These are phyloP conservation scores for Pyrenula massariospora DNA, from an alignment of 495 filamentous ascomycete species.

Conservation along the genomic window DNA sequence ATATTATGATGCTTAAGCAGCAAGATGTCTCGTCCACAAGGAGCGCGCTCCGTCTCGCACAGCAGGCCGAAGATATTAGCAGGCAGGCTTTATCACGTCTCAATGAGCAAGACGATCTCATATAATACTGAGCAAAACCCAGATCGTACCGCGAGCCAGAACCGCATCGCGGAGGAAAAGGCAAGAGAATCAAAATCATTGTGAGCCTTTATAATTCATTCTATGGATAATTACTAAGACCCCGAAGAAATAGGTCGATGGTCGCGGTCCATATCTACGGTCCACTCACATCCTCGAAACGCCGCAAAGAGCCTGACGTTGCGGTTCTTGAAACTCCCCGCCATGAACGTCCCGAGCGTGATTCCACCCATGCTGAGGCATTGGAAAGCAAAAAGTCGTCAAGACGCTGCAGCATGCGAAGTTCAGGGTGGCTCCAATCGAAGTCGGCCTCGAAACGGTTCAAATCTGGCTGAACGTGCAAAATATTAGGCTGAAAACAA, in stretches of 20 bases:
- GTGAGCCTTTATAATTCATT: background rate
- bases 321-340: slow-evolving; percentile 50
- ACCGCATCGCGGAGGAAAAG: slow-evolving; percentile 61
- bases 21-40: slow-evolving; percentile 60
- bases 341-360: slow-evolving; percentile 51
- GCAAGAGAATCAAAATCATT: slow-evolving; percentile 49
- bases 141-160: slow-evolving; percentile 56
- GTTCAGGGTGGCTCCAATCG: background rate
- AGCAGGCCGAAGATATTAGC: slow-evolving; percentile 61
- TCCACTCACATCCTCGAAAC: slow-evolving; percentile 48
- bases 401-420: background rate
- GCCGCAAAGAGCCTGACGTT: slow-evolving; percentile 45
- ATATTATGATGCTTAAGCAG: slow-evolving; percentile 67
- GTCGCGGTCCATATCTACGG: slow-evolving; percentile 70
- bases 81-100: slow-evolving; percentile 56
- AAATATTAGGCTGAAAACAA: slow-evolving; percentile 65
- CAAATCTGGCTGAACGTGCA: slow-evolving; percentile 52
- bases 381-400: slow-evolving; percentile 25
- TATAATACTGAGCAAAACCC: slow-evolving; percentile 72
- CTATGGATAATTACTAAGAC: slow-evolving; percentile 22
- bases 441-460: slow-evolving; percentile 18
- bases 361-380: slow-evolving; percentile 53
- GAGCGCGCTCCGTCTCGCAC: slow-evolving; percentile 53
- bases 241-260: slow-evolving; percentile 60
- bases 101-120: slow-evolving; percentile 59